Base-by-base conservation (phyloP, 768 basidiomycete genomes). In the Psilocybe cyanescens region DNA sequence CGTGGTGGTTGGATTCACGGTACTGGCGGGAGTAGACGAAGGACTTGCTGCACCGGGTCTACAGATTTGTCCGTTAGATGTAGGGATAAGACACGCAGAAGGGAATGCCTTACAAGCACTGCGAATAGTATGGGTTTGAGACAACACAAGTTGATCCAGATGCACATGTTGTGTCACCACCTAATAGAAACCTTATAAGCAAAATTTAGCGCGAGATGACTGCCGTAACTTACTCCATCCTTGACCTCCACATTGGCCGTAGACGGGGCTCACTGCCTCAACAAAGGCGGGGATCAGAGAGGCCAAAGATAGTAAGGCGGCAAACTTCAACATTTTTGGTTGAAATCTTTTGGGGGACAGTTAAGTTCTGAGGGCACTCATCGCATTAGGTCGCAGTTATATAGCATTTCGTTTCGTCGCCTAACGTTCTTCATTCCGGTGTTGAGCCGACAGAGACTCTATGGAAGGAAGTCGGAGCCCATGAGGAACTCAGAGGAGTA, bases 241-340 rank as follows among this genome's bases (percentile, higher is more conserved):
- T 57, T 75, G 75, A 45, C 84, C 85, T 69, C 84, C 84, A 65
- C 85, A 87, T 66, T 86, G 86, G 7, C 78, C 82, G 50, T 71
- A 86, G 37, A 80, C 50, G 14, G 80, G 73, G 35, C 74, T 66
- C 52, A 79, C 76, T 56, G 82, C 85, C 55, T 70, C 63, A 35
- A 79, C 79, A 62, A 83, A 73, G 54, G 78, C 74, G 1, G 83
- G 81, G 17, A 81, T 70, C 55, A 84, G 65, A 46, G 78, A 72
- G 37, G 81, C 67, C 53, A 81, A 69, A 60, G 80, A 76, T 60
- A 79, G 64, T 59, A 83, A 72, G 49, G 81, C 72, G 57, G 79
- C 69, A 65, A 78, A 79, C 74, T 80, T 82, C 71, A 81, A 79
- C 83, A 82, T 83, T 70, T 68, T 71, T 57, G 50, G 49, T 50